These are phyloP conservation scores for Nemania diffusa DNA, from an alignment of 2,329 filamentous ascomycete genomes.

Conservation along the genomic window DNA sequence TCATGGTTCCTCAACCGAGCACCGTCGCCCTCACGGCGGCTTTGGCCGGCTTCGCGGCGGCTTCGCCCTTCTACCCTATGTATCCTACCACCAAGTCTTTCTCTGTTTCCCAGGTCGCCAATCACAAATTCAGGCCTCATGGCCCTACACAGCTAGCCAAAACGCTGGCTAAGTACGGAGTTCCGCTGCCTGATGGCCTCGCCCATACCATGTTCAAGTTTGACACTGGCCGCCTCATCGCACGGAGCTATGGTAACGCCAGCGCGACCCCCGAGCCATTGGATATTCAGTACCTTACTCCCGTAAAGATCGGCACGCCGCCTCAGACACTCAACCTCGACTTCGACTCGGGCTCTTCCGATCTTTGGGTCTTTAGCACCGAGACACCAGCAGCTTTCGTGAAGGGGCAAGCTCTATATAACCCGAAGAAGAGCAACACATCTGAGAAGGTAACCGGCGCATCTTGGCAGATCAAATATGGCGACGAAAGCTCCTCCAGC, in stretches of 20 bases:
- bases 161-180: conserved; percentile 46
- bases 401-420: conserved; percentile 45
- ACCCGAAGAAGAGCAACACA: conserved; percentile 42
- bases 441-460: conserved; percentile 41
- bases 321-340: conserved; percentile 48
- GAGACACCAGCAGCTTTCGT: conserved; percentile 33
- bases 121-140: conserved; percentile 41
- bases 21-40: conserved; percentile 30
- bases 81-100: conserved; percentile 38
- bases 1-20: conserved; percentile 22
- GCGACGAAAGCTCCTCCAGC: conserved; percentile 48
- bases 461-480: conserved; percentile 49
- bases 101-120: conserved; percentile 43
- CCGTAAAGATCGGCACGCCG: conserved; percentile 48
- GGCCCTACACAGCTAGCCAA: conserved; percentile 44
- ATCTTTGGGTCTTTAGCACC: conserved; percentile 51
- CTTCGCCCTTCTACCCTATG: conserved; percentile 32
- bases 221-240: conserved; percentile 28
- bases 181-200: conserved; percentile 41
- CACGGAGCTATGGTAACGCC: conserved; percentile 41
- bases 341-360: conserved; percentile 50
- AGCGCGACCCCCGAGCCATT: conserved; percentile 39
- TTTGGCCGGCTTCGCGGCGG: conserved; percentile 40
- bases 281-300: conserved; percentile 47
- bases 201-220: conserved; percentile 37